Evolutionary conservation across 768 basidiomycete genomes (phyloP).

Genomic region (Pseudohyphozyma bogoriensis): DNA sequence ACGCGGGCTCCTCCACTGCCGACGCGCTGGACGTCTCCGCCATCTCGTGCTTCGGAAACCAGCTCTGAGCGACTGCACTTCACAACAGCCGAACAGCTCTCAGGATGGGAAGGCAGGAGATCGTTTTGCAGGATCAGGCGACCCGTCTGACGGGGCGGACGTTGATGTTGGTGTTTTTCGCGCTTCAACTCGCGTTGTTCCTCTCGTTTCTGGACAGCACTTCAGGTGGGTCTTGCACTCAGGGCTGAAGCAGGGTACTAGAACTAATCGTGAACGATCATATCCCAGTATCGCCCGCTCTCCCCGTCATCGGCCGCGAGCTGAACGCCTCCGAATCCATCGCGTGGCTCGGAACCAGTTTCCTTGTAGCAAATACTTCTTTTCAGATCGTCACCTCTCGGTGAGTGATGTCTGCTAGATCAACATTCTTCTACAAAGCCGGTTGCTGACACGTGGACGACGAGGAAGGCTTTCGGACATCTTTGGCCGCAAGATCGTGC

Average conservation of each 20-base stretch:
- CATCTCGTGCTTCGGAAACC: too few species aligned
- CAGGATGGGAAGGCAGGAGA: neutral
- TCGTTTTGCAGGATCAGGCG: neutral
- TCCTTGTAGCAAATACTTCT: constrained; percentile 33
- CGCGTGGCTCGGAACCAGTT: constrained; percentile 36
- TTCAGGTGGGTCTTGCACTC: too few species aligned
- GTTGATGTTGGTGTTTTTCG: constrained; percentile 33
- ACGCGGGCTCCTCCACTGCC: too few species aligned
- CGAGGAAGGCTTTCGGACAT: constrained; percentile 20
- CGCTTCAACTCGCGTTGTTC: constrained; percentile 35
- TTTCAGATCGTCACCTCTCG: constrained; percentile 34
- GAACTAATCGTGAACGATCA: too few species aligned
- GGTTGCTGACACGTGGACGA: neutral
- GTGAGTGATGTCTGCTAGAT: constrained; percentile 17
- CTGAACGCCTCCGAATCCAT: constrained; percentile 32
- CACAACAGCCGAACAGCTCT: too few species aligned
- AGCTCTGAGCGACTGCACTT: too few species aligned
- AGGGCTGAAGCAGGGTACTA: too few species aligned
- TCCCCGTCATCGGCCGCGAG: constrained; percentile 34
- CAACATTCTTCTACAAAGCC: constrained; percentile 30
- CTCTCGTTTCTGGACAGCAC: constrained; percentile 34
- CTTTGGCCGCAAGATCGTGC: constrained; percentile 36
- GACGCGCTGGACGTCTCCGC: too few species aligned
- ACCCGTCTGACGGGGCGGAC: neutral
- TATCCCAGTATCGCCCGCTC: constrained; percentile 34